Percentiles rank a stretch among this genome's conserved stretches.
Conservation (phyloP, 2,329 filamentous ascomycete genomes). For the Penicillium sp. region DNA sequence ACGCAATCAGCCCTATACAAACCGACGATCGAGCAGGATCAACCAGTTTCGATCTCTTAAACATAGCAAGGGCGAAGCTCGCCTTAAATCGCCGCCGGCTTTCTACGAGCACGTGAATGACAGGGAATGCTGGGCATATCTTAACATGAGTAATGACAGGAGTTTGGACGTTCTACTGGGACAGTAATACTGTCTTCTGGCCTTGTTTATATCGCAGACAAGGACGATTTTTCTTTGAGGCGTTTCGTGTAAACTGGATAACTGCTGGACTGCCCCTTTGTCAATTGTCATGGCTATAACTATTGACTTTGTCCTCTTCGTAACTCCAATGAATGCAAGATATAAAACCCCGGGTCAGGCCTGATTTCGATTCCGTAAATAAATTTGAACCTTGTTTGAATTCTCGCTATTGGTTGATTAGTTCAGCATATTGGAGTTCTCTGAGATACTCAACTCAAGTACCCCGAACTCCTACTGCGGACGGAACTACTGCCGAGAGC, state of each 20-base stretch:
- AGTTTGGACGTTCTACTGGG: not conserved
- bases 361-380: not conserved
- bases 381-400: not conserved
- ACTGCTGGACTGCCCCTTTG: not conserved
- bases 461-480: not conserved
- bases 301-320: not conserved
- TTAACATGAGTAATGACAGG: conserved; percentile 13
- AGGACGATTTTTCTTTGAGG: conserved; percentile 1
- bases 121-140: not conserved
- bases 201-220: not conserved
- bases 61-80: not conserved
- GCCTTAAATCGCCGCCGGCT: not conserved
- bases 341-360: conserved; percentile 4
- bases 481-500: conserved; percentile 6
- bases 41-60: conserved; percentile 60
- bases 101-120: not conserved
- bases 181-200: conserved; percentile 2
- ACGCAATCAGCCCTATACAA: conserved; percentile 65
- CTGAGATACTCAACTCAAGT: not conserved
- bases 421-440: not conserved
- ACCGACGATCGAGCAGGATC: conserved; percentile 76
- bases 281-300: not conserved
- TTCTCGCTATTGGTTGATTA: not conserved
- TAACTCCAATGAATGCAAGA: not conserved
- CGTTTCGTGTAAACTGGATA: not conserved